A percentile compares a stretch with the other conserved stretches of the same genome.
These are phyloP conservation scores for Bipolaris cookei DNA, from an alignment of 2,329 filamentous ascomycete species.

Conservation along the genomic window DNA sequence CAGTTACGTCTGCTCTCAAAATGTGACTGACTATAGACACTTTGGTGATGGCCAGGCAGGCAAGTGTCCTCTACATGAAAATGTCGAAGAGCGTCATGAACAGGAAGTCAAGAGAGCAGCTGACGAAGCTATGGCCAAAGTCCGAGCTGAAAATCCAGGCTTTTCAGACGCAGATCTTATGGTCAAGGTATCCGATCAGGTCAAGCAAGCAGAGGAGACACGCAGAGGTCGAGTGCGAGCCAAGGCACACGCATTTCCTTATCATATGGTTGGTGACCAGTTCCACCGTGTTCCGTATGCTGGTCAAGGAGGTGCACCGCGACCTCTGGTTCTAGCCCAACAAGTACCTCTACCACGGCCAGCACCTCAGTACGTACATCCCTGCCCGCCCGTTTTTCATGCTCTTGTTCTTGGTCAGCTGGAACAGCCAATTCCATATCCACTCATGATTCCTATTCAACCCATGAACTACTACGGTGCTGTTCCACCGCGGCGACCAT, in stretches of 20 bases:
- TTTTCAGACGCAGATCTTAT: constrained; percentile 65
- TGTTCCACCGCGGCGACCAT: constrained; percentile 6
- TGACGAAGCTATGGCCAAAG: constrained; percentile 61
- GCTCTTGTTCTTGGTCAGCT: constrained; percentile 1
- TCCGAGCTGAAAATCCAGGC: constrained; percentile 65
- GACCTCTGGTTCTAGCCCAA: constrained; percentile 1
- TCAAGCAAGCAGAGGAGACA: constrained; percentile 47
- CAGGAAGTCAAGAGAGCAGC: constrained; percentile 69
- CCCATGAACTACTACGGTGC: constrained; percentile 5
- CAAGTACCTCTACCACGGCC: neutral
- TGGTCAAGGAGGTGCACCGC: neutral
- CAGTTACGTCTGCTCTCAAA: constrained; percentile 74
- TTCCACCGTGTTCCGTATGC: constrained; percentile 14
- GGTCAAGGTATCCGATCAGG: constrained; percentile 62
- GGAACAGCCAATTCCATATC: constrained; percentile 4
- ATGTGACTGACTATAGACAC: constrained; percentile 69
- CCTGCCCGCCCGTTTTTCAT: neutral
- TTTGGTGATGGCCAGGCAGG: constrained; percentile 62
- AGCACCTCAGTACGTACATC: constrained; percentile 23
- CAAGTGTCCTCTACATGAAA: constrained; percentile 73
- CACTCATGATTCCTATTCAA: constrained; percentile 1
- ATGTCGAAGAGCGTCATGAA: constrained; percentile 64
- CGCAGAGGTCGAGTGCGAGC: constrained; percentile 28
- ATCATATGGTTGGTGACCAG: constrained; percentile 28
- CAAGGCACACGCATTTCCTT: constrained; percentile 27